phyloP scores from a whole-genome alignment of 2,329 filamentous ascomycete species.

The Lecanicillium sp. region DNA sequence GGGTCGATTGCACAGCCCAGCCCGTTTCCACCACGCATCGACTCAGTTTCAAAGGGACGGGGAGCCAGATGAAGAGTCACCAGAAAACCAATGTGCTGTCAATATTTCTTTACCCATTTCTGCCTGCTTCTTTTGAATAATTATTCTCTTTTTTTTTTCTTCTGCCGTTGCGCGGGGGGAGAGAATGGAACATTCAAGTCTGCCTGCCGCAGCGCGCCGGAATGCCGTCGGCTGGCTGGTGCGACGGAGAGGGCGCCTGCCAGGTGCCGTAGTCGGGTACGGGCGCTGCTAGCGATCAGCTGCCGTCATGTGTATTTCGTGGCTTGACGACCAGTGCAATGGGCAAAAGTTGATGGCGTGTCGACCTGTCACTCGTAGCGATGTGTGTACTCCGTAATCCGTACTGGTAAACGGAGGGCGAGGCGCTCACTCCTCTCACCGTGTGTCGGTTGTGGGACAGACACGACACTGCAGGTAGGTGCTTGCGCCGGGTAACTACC shows the following conservation, averaged over 20 bases:
- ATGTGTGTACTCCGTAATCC: too few relatives aligned
- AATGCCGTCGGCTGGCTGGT: neutral
- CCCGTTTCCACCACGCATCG: neutral
- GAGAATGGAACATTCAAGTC: neutral
- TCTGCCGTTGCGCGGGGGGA: neutral
- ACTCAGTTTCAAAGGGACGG: constrained; percentile 6
- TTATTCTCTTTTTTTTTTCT: too few relatives aligned
- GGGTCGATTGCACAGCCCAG: neutral
- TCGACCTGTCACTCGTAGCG: too few relatives aligned
- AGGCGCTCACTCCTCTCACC: too few relatives aligned
- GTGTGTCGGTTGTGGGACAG: too few relatives aligned
- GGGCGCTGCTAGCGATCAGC: neutral
- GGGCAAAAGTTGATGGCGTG: too few relatives aligned
- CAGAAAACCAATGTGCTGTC: neutral
- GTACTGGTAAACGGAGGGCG: too few relatives aligned
- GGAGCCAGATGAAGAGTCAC: neutral
- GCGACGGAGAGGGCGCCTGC: neutral
- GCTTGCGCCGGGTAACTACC: too few relatives aligned
- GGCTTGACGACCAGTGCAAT: neutral
- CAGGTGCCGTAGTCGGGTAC: neutral
- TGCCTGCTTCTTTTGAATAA: too few relatives aligned
- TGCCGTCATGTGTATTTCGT: neutral
- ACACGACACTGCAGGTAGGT: too few relatives aligned
- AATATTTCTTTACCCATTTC: too few relatives aligned
- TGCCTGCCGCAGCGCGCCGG: neutral